Conservation (phyloP, 2,329 filamentous ascomycete species). For the Calonectria leucothoes region DNA sequence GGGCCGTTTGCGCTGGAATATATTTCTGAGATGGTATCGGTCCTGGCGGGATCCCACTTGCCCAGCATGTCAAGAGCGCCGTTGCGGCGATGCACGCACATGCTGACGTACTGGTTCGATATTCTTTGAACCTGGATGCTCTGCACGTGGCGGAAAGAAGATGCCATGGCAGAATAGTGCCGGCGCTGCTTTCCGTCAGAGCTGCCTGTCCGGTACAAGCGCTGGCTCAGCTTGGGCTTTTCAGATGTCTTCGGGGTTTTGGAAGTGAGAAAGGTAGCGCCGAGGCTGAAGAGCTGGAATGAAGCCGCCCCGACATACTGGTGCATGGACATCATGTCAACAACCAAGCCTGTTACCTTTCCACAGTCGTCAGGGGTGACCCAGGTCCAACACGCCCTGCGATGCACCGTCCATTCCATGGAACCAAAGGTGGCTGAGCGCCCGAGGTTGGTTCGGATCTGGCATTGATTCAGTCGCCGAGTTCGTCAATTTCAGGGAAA, state of each 20-base stretch:
- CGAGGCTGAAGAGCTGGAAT: neutral
- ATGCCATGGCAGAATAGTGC: neutral
- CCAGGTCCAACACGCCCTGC: slow-evolving; percentile 1
- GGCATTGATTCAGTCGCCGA: neutral
- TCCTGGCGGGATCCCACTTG: neutral
- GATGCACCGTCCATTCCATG: neutral
- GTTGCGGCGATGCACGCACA: slow-evolving; percentile 8
- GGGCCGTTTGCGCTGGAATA: neutral
- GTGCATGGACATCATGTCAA: slow-evolving; percentile 8
- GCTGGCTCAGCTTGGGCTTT: neutral
- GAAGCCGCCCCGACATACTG: neutral
- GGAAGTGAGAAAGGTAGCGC: neutral
- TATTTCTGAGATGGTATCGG: neutral
- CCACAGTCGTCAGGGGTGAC: slow-evolving; percentile 12
- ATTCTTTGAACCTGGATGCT: slow-evolving; percentile 5
- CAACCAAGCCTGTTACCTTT: slow-evolving; percentile 12
- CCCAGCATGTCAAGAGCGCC: slow-evolving; percentile 6
- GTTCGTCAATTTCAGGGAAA: neutral
- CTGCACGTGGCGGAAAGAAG: neutral
- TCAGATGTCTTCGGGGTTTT: neutral
- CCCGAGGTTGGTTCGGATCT: slow-evolving; percentile 3
- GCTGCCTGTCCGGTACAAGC: neutral
- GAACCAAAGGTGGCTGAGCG: slow-evolving; percentile 14
- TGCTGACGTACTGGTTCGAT: neutral
- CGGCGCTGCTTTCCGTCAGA: neutral